phyloP scores from a whole-genome alignment of 225 moss, liverwort and hornwort genomes.

The Physcomitrellopsis africana region DNA sequence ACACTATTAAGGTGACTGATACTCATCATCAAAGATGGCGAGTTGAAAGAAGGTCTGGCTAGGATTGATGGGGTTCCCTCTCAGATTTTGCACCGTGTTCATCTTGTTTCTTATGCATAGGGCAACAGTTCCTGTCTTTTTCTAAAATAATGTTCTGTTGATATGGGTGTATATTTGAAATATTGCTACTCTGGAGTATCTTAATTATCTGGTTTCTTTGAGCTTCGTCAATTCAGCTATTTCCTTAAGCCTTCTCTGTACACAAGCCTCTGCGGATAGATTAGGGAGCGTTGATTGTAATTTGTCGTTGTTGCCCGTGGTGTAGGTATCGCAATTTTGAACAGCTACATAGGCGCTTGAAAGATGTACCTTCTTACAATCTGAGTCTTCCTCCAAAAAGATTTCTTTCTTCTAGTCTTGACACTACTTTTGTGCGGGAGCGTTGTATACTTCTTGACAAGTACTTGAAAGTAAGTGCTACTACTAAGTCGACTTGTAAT shows the following conservation, averaged over 20 bases:
- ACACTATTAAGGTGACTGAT: conserved; percentile 84
- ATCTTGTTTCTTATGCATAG: neutral
- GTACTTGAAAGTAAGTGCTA: conserved; percentile 70
- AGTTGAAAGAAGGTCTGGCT: conserved; percentile 70
- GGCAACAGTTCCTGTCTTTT: neutral
- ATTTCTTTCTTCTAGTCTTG: conserved; percentile 85
- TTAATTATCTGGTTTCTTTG: neutral
- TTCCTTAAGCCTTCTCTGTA: neutral
- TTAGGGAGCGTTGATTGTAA: neutral
- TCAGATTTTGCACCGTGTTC: neutral
- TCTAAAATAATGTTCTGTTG: neutral
- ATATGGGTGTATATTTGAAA: neutral
- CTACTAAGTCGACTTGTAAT: conserved; percentile 13
- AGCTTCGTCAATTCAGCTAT: neutral
- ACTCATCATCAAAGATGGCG: conserved; percentile 75
- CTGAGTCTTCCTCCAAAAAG: conserved; percentile 83
- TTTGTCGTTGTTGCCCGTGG: conserved; percentile 26
- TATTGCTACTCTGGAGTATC: neutral
- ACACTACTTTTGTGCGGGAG: conserved; percentile 80
- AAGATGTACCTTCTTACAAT: conserved; percentile 75
- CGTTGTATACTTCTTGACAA: conserved; percentile 86
- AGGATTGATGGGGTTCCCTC: conserved; percentile 3
- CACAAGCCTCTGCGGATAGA: conserved; percentile 13
- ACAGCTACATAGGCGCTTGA: conserved; percentile 86
- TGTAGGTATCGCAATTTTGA: conserved; percentile 88